Evolutionary conservation across 1,284 basidiomycete species (phyloP).

Genomic region (Trametes polyzona): DNA sequence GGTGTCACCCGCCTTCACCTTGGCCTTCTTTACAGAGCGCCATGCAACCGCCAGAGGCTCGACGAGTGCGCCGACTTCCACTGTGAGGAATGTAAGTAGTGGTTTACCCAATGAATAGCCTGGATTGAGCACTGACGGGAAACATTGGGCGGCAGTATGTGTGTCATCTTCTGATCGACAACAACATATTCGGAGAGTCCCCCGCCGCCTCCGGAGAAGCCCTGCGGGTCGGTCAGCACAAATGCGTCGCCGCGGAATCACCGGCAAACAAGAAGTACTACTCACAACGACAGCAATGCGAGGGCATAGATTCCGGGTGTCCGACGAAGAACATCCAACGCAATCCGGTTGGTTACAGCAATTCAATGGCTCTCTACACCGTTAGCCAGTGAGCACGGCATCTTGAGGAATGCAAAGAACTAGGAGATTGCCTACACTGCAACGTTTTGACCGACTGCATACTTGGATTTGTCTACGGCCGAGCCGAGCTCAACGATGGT

Average conservation of each 20-base stretch:
- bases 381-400: not conserved
- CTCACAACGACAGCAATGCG: not conserved
- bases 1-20: conserved; percentile 29
- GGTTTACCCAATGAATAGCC: not conserved
- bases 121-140: not conserved
- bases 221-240: too few relatives aligned
- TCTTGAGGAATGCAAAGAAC: too few relatives aligned
- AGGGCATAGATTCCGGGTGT: not conserved
- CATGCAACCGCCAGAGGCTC: conserved; percentile 40
- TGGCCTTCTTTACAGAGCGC: conserved; percentile 35
- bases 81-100: conserved; percentile 5
- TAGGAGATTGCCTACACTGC: conserved; percentile 27
- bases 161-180: not conserved
- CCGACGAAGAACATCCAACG: not conserved
- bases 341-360: not conserved
- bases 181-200: not conserved
- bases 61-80: conserved; percentile 35
- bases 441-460: conserved; percentile 34
- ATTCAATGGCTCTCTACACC: conserved; percentile 30
- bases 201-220: not conserved
- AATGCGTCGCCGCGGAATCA: not conserved
- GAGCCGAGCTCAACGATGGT: conserved; percentile 33
- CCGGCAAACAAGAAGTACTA: not conserved
- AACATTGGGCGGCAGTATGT: not conserved
- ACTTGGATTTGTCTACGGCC: conserved; percentile 27